These are phyloP conservation scores for Fraxinus platypoda DNA, from an alignment of 305 asterid genomes.

Conservation along the genomic window DNA sequence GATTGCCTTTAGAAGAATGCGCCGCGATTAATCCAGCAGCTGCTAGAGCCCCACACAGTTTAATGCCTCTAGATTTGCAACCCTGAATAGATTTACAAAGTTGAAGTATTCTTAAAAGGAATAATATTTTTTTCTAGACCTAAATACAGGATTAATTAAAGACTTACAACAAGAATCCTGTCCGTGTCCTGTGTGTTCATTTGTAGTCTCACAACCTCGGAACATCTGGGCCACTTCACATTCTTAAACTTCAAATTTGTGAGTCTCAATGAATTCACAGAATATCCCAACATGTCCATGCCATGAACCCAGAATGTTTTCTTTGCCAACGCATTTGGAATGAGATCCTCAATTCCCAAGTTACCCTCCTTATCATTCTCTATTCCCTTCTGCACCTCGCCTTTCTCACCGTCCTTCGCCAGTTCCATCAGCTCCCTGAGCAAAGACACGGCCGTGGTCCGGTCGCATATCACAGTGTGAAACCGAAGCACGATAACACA, in stretches of 20 bases:
- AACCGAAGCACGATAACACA: conserved; percentile 43
- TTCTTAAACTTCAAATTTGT: conserved; percentile 50
- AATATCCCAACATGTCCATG: conserved; percentile 57
- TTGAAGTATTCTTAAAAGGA: not conserved
- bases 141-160: not conserved
- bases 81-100: conserved; percentile 30
- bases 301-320: conserved; percentile 72
- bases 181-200: conserved; percentile 40
- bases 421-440: conserved; percentile 60
- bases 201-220: conserved; percentile 53
- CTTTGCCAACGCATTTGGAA: conserved; percentile 44
- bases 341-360: conserved; percentile 46
- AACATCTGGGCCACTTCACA: conserved; percentile 37
- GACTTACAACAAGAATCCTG: conserved; percentile 44
- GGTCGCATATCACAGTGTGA: conserved; percentile 60
- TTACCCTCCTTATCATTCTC: conserved; percentile 37
- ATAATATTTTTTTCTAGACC: not conserved
- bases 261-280: conserved; percentile 49
- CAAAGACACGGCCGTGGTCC: conserved; percentile 59
- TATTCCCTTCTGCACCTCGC: not conserved
- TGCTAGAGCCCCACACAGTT: conserved; percentile 59
- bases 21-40: conserved; percentile 72
- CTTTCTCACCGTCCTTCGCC: conserved; percentile 24
- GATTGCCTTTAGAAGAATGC: conserved; percentile 31
- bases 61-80: conserved; percentile 66